A percentile compares a stretch with the other conserved stretches of the same genome.
phyloP scores from a whole-genome alignment of 176 grass and related monocot species.

The Paspalum vaginatum region DNA sequence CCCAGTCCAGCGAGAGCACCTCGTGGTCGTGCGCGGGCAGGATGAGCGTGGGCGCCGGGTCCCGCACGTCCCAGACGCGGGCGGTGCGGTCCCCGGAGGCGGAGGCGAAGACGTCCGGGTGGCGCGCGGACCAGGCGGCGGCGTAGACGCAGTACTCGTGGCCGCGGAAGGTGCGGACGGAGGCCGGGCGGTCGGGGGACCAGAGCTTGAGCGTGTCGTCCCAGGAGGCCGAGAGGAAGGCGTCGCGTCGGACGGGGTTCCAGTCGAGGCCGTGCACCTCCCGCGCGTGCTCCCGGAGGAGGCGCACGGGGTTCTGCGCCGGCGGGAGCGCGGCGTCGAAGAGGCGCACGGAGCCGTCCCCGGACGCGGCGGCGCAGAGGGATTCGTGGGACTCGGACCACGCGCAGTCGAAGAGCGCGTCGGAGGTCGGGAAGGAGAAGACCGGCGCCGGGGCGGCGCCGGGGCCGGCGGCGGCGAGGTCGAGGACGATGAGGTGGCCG shows the following conservation, averaged over 20 bases:
- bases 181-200: conserved; percentile 72
- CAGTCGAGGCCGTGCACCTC: conserved; percentile 71
- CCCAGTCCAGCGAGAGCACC: conserved; percentile 87
- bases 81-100: conserved; percentile 73
- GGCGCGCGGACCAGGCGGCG: conserved; percentile 73
- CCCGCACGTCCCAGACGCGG: conserved; percentile 84
- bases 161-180: conserved; percentile 77
- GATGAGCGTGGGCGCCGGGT: conserved; percentile 64
- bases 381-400: conserved; percentile 94
- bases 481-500: conserved; percentile 90
- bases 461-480: conserved; percentile 50
- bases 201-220: conserved; percentile 91
- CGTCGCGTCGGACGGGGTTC: conserved; percentile 87
- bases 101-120: conserved; percentile 83
- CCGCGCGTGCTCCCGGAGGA: conserved; percentile 83
- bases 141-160: conserved; percentile 90
- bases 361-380: conserved; percentile 67
- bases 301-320: conserved; percentile 70
- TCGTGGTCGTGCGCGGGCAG: conserved; percentile 82
- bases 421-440: conserved; percentile 81
- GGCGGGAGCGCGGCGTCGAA: conserved; percentile 67
- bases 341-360: conserved; percentile 80
- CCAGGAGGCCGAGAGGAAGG: conserved; percentile 78
- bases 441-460: conserved; percentile 39
- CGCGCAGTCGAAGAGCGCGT: conserved; percentile 86